These are phyloP conservation scores for Hypoxylon sp. DNA, from an alignment of 2,329 filamentous ascomycete genomes.

Conservation along the genomic window DNA sequence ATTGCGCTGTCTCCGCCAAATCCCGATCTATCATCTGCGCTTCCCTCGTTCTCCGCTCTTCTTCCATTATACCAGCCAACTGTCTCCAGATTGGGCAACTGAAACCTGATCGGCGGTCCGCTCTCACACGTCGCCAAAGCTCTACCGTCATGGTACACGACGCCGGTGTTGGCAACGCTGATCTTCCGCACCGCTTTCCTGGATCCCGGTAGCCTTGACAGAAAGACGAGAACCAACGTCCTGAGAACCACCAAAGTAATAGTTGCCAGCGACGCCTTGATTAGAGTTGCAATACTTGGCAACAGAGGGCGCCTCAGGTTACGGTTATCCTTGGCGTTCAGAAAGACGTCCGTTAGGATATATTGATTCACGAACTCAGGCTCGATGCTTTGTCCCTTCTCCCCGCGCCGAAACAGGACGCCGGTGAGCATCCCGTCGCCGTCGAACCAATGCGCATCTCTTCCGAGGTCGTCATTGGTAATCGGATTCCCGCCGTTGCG, in stretches of 20 bases:
- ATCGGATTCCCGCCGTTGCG: constrained; percentile 76
- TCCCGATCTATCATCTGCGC: constrained; percentile 39
- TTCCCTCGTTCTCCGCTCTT: constrained; percentile 59
- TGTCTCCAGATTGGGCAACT: constrained; percentile 70
- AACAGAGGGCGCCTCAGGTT: constrained; percentile 64
- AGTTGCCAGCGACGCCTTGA: constrained; percentile 62
- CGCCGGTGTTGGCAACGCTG: constrained; percentile 73
- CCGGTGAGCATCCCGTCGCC: constrained; percentile 78
- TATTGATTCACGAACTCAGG: constrained; percentile 76
- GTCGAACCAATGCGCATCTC: constrained; percentile 77
- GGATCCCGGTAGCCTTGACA: constrained; percentile 65
- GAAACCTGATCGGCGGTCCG: constrained; percentile 71
- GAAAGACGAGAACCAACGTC: constrained; percentile 63
- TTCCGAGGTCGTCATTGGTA: constrained; percentile 64
- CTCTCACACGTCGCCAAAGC: constrained; percentile 76
- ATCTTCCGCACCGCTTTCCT: constrained; percentile 68
- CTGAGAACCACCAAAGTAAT: constrained; percentile 63
- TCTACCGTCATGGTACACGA: constrained; percentile 73
- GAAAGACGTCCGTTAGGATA: constrained; percentile 71
- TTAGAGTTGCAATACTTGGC: constrained; percentile 72
- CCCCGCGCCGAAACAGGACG: constrained; percentile 63
- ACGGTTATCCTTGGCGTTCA: constrained; percentile 58
- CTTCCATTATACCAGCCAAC: constrained; percentile 74
- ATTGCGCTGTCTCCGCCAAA: constrained; percentile 65
- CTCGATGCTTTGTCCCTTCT: constrained; percentile 51